Evolutionary conservation across 306 rosid genomes (phyloP), one percentile per base, ranked within the genome.

Genomic region (Comarum palustre): DNA sequence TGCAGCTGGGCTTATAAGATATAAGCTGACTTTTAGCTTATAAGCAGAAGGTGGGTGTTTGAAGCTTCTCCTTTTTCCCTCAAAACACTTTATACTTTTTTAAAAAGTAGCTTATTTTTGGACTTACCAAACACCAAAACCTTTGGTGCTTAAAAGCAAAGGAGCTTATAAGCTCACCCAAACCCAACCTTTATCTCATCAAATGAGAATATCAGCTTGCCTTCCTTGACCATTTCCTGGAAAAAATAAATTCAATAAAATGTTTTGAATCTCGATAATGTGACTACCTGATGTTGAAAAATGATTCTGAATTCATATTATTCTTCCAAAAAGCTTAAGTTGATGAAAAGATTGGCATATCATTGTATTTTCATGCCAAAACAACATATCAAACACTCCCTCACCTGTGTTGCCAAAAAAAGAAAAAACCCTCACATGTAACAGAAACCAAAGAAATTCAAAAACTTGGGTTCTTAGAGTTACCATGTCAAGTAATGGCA

Each of bases 201-300:
- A 84, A 89, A 93, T 57, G 89, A 52, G 86, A 86, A 90, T 78
- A 87, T 82, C 78, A 91, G 66, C 77, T 86, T 90, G 6, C 89
- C 86, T 47, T 90, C 89, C 84, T 89, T 93, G 80, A 93, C 96
- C 98, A 93, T 93, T 85, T 90, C 98, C 98, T 93, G 93, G 90
- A 50, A 84, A 79, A 75, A 71, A 59, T 10, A 64, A 58, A 73
- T 66, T 60, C 77, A 73, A 47, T 10, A 11, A 52, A 69, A 41
- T 51, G 73, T 20, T 34, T n/a, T 46, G 47, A 80, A 36, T 58
- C 70, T 66, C 73, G 70, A 38, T 61, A 27, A 41, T 24, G n/a
- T 51, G 6, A 70, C 57, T 66, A 24, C 57, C 73, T 29, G 57
- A 48, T 62, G 36, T 71, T 29, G n/a, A 39, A 75, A 48, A 38